A percentile compares a stretch with the other conserved stretches of the same genome.
phyloP scores from a whole-genome alignment of 2,329 filamentous ascomycete genomes.

The Arthroderma sp. region DNA sequence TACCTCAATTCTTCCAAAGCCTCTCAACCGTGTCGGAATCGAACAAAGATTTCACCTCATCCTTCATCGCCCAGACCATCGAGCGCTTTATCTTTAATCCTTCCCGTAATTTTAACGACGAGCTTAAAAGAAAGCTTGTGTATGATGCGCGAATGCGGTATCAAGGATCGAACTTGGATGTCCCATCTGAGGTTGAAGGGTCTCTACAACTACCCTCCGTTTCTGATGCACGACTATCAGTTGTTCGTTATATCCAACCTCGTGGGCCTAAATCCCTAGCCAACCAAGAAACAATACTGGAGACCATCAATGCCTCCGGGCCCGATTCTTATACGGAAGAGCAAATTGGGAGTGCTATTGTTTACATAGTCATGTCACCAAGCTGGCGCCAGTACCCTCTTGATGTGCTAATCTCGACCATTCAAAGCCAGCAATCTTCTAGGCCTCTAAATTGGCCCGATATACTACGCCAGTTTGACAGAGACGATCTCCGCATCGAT shows the following conservation, averaged over 20 bases:
- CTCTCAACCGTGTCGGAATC: conserved; percentile 53
- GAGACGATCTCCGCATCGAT: conserved; percentile 60
- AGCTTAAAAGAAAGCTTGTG: conserved; percentile 52
- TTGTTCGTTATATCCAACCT: conserved; percentile 55
- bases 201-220: conserved; percentile 34
- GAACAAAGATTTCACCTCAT: conserved; percentile 51
- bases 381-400: conserved; percentile 51
- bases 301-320: conserved; percentile 43
- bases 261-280: conserved; percentile 62
- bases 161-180: conserved; percentile 36
- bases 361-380: conserved; percentile 53
- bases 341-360: conserved; percentile 67
- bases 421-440: conserved; percentile 42
- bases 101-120: conserved; percentile 71
- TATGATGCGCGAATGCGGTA: conserved; percentile 58
- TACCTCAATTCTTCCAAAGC: conserved; percentile 62
- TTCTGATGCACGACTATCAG: conserved; percentile 28
- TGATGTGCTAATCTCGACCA: conserved; percentile 52
- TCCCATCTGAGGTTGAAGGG: conserved; percentile 31
- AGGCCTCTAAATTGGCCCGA: conserved; percentile 51
- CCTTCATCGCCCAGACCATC: conserved; percentile 66
- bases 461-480: conserved; percentile 68
- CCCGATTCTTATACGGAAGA: conserved; percentile 60
- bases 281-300: conserved; percentile 56
- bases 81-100: conserved; percentile 80